Base-by-base conservation (phyloP, 139 green algal species). In the Picochlorum sp. region DNA sequence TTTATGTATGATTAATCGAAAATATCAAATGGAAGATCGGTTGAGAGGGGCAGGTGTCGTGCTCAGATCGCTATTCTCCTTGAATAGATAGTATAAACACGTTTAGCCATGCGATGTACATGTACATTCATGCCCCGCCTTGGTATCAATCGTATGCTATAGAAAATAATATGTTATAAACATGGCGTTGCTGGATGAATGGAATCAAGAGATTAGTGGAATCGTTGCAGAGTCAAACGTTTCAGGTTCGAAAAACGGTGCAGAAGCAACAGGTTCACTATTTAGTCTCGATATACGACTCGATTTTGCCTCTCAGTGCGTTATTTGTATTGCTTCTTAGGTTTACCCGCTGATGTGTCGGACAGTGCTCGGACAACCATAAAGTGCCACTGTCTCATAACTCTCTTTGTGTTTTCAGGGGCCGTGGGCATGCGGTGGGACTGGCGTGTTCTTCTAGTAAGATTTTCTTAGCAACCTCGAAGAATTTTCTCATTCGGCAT, bases 401-500 rank as follows among this genome's bases (percentile, higher is more conserved):
- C 14, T 21, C 3, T 49, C 20, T 45, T 38, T 61, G 5, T 26
- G 11, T 28, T 16, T 68, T 16, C 38, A 72, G 71, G 26, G 71
- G 71, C 2, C 59, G 65, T 20, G 65, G 71, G 26, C 20, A 62
- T 38, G 41, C 65, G 1, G 59, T 77, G 4, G 65, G 58, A 18
- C 69, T 77, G 23, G 55, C 71, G 2, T 57, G 57, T 10, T 62
- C 56, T 52, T 70, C 69, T 41, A 81, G 89, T n/a, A 63, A 28
- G 7, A 67, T 96, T 4, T 63, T 88, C 11, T 66, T 96, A 23
- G 86, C 80, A 21, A 96, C 89, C 14, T 78, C 75, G 2, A 51
- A 75, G 7, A 87, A 81, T 7, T 92, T 73, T 58, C 58, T 96
- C 34, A 56, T 95, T 31, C 78, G 89, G 3, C 92, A 94, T 66